These are phyloP conservation scores for Amoebophrya sp. DNA, from an alignment of 169 alveolate genomes.

Conservation along the genomic window DNA sequence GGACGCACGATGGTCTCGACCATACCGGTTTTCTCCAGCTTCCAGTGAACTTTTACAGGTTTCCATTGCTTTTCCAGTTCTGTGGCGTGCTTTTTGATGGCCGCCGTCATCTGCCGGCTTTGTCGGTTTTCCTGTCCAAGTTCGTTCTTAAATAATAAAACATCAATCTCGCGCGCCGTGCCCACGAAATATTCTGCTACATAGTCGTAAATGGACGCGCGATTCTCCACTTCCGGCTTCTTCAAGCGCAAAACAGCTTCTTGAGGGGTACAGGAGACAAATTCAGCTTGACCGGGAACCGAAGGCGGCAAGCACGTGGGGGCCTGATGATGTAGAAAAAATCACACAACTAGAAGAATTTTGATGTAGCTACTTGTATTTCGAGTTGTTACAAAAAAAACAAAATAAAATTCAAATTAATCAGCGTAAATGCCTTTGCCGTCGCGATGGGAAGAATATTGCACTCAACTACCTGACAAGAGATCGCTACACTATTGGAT, in stretches of 20 bases:
- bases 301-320: neutral
- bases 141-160: neutral
- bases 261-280: neutral
- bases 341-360: neutral
- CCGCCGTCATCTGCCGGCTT: neutral
- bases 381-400: too few species aligned
- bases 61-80: neutral
- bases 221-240: neutral
- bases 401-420: too few species aligned
- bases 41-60: neutral
- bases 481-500: too few species aligned
- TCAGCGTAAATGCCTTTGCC: too few species aligned
- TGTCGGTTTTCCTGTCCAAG: neutral
- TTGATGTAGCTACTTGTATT: too few species aligned
- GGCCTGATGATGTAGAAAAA: neutral
- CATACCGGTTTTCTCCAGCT: neutral
- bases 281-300: neutral
- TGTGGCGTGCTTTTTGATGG: neutral
- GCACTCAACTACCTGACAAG: too few species aligned
- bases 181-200: neutral
- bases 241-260: neutral
- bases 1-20: neutral
- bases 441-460: too few species aligned
- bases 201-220: neutral
- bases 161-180: neutral